phyloP scores from a whole-genome alignment of 495 filamentous ascomycete species.

The Neurospora intermedia region DNA sequence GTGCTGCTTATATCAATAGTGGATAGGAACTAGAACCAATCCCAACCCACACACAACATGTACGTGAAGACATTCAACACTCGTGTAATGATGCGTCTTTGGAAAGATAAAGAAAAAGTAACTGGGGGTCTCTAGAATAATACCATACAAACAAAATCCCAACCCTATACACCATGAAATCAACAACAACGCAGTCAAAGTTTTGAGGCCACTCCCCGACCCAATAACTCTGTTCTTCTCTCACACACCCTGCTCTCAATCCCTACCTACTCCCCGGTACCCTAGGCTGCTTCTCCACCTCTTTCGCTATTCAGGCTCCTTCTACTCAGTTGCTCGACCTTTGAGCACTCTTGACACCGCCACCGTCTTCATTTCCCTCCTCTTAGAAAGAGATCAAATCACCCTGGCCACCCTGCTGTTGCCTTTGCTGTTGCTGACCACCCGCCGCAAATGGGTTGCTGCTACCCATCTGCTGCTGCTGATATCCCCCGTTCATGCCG shows the following conservation, averaged over 20 bases:
- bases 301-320: neutral
- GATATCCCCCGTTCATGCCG: neutral
- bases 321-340: neutral
- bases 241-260: neutral
- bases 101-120: slow-evolving; percentile 1
- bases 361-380: neutral
- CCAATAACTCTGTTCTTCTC: neutral
- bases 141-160: slow-evolving; percentile 8
- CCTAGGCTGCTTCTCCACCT: neutral
- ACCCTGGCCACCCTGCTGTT: slow-evolving; percentile 43
- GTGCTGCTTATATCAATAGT: neutral
- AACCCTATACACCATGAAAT: neutral
- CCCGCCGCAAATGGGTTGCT: slow-evolving; percentile 65
- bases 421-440: slow-evolving; percentile 52
- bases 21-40: neutral
- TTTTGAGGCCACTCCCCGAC: neutral
- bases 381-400: slow-evolving; percentile 86
- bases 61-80: neutral
- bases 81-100: neutral
- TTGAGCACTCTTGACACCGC: neutral
- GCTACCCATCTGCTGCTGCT: slow-evolving; percentile 21
- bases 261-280: neutral
- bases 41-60: neutral
- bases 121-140: slow-evolving; percentile 1
- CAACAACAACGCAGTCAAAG: neutral